Evolutionary conservation across 1,284 basidiomycete species (phyloP), one percentile per base, ranked within the genome.

Genomic region (Schizopora paradoxa): DNA sequence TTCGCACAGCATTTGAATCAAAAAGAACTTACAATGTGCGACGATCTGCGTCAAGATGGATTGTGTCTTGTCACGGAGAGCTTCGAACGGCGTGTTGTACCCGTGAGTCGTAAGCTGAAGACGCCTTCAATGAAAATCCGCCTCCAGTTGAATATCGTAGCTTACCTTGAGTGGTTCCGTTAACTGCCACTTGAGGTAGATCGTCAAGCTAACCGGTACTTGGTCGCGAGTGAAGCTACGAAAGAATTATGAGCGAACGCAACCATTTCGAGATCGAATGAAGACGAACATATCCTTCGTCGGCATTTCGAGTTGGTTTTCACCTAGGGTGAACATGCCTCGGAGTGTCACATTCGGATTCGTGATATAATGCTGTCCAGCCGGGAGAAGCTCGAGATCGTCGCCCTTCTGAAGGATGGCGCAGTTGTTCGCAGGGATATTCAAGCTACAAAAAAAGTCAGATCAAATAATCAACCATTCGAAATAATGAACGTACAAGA

Each of bases 11-110:
- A 63, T 25, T 64, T 65, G 33, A 13, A 37, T 2, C 11, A 33
- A 11, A 13, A 19, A 44, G 32, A 66, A 73, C 64, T 67, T 67
- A 61, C 79, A 65, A 59, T 87, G 86, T 3, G 84, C 79, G 18
- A 89, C 82, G 32, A 89, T 87, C 61, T 89, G 86, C 0, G 86
- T 89, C 40, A 89, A 63, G 50, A 89, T 88, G 1, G 82, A 86
- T 60, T 89, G 86, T 0, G 86, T 85, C 66, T 89, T 89, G 62
- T 89, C 86, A 34, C 70, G 69, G 36, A 89, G 73, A 0, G 86
- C 86, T 55, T 89, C 86, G 56, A 87, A 89, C 6, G 86, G 86
- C 0, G 84, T 87, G 52, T 77, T 74, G 59, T 89, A 89, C 14
- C 86, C 86, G 58, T 89, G 86, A 1, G 76, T 82, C 1, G 86